Conservation (phyloP, 2,329 filamentous ascomycete genomes). For the Arachnomyces sp. region DNA sequence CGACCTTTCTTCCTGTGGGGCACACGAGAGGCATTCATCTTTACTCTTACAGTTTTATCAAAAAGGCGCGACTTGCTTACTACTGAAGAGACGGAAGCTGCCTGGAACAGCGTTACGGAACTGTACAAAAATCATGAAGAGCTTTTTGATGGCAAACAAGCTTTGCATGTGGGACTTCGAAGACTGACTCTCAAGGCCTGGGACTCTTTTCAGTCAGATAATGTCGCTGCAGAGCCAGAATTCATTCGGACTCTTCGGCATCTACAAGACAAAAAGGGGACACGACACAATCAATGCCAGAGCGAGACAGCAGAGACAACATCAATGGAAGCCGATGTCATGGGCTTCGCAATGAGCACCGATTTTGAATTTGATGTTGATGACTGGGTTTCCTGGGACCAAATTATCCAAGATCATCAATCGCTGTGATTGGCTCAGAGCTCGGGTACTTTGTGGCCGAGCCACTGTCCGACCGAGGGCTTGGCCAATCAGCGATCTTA, state of each 20-base stretch:
- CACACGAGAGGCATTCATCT: conserved; percentile 27
- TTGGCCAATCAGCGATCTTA: no score
- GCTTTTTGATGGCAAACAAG: conserved; percentile 19
- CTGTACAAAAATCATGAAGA: conserved; percentile 24
- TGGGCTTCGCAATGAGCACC: conserved; percentile 2
- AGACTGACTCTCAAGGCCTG: conserved; percentile 28
- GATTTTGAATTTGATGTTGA: conserved; percentile 8
- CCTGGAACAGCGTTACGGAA: conserved; percentile 20
- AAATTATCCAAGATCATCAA: conserved; percentile 10
- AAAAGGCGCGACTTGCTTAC: conserved; percentile 16
- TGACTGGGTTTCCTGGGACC: conserved; percentile 14
- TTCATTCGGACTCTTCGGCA: neutral
- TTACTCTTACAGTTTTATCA: conserved; percentile 21
- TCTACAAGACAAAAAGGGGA: no score
- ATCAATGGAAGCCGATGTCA: no score
- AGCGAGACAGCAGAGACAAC: no score
- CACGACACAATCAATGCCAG: no score
- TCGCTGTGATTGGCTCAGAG: conserved; percentile 11
- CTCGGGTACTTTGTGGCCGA: no score
- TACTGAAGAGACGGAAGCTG: conserved; percentile 1
- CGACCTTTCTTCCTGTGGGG: conserved; percentile 28
- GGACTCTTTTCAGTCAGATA: conserved; percentile 11
- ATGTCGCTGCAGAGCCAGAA: neutral
- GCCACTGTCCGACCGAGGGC: no score
- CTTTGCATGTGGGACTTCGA: conserved; percentile 23